phyloP scores from a whole-genome alignment of 768 basidiomycete species.

The Saitozyma podzolica region DNA sequence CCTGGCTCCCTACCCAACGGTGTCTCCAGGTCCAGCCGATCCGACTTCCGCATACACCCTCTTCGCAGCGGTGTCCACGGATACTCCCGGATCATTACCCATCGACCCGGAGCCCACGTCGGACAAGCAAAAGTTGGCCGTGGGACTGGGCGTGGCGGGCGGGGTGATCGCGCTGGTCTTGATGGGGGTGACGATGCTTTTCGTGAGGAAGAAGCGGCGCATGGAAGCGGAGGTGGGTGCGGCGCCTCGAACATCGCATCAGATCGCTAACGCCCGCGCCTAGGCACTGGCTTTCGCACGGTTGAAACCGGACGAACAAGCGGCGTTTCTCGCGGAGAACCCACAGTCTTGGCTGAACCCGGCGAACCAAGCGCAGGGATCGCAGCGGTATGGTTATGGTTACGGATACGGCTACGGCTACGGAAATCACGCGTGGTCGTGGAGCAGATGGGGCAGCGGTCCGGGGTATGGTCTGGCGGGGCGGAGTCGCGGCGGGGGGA shows the following conservation, averaged over 20 bases:
- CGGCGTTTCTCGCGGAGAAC: slow-evolving; percentile 39
- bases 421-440: no score
- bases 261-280: background rate
- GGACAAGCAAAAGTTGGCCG: slow-evolving; percentile 26
- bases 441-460: no score
- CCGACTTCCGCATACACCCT: slow-evolving; percentile 39
- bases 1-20: slow-evolving; percentile 36
- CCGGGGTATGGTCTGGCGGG: no score
- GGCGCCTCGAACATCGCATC: background rate
- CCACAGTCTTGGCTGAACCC: slow-evolving; percentile 36
- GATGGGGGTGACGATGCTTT: slow-evolving; percentile 32
- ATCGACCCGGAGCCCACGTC: slow-evolving; percentile 31
- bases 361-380: background rate
- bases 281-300: slow-evolving; percentile 42
- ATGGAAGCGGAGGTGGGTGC: slow-evolving; percentile 41
- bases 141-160: slow-evolving; percentile 39
- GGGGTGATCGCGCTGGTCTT: slow-evolving; percentile 34
- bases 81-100: slow-evolving; percentile 34
- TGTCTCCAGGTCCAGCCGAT: slow-evolving; percentile 14
- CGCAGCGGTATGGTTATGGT: no score
- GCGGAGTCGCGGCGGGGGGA: no score
- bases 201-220: slow-evolving; percentile 28
- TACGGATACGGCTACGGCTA: no score
- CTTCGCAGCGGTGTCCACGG: slow-evolving; percentile 29
- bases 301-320: slow-evolving; percentile 38